phyloP scores from a whole-genome alignment of 345 rosid species.

The Citrus medica region DNA sequence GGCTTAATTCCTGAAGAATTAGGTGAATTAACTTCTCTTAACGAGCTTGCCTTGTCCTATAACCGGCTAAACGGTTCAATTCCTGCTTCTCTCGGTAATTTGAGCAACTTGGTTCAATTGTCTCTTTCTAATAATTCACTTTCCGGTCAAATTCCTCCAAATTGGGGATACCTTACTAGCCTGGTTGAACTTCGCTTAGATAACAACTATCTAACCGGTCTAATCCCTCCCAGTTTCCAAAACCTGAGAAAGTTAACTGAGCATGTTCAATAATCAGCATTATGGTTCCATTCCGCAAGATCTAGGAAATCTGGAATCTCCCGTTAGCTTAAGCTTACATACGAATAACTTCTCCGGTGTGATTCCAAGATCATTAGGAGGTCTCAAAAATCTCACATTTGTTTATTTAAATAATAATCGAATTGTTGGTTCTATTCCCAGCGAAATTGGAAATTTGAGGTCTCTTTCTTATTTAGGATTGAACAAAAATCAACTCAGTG shows the following conservation, averaged over 20 bases:
- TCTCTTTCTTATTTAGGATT: not conserved
- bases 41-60: slow-evolving; percentile 2
- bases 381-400: not conserved
- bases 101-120: slow-evolving; percentile 5
- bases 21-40: not conserved
- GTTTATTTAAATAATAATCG: not conserved
- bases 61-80: not conserved
- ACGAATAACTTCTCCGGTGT: not conserved
- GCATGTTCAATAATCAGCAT: slow-evolving; percentile 17
- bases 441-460: slow-evolving; percentile 2
- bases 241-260: slow-evolving; percentile 14
- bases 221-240: slow-evolving; percentile 22
- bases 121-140: slow-evolving; percentile 18
- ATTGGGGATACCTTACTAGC: slow-evolving; percentile 12
- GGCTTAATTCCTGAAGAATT: slow-evolving; percentile 16
- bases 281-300: slow-evolving; percentile 26
- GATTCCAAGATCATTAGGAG: not conserved
- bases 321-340: too few species aligned
- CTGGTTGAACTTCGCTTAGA: slow-evolving; percentile 18
- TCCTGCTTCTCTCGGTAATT: not conserved
- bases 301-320: slow-evolving; percentile 21
- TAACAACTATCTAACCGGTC: slow-evolving; percentile 23
- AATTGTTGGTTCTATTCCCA: slow-evolving; percentile 1
- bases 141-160: slow-evolving; percentile 8
- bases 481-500: not conserved